Evolutionary conservation across 2,329 filamentous ascomycete species (phyloP), one percentile per base, ranked within the genome.

Genomic region (Fusarium bactridioides): DNA sequence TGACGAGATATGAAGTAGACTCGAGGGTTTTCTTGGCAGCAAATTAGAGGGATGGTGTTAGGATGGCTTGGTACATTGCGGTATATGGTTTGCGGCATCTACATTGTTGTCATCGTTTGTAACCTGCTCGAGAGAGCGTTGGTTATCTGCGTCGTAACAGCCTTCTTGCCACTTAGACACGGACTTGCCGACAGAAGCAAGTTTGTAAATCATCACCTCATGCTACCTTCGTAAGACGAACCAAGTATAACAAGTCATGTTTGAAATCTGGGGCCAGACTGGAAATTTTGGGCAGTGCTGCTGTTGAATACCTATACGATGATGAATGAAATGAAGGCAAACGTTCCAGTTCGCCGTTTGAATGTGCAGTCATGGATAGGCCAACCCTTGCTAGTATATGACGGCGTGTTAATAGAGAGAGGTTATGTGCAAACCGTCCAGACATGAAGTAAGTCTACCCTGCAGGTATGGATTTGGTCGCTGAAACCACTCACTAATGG

Each of bases 1-100:
- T 64, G 56, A 76, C 61, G 76, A 77, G 67, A 61, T 74, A 69
- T 51, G 74, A 69, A 67, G 66, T 77, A 78, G 76, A 69, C 51
- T 70, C 61, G 56, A 65, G 62, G 61, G 48, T 69, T 74, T 66
- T 66, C 37, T 69, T 62, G 48, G 48, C 54, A 59, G 64, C 43
- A 68, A 69, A 71, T 61, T 74, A 71, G 59, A 69, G 38, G 70
- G 61, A 54, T 55, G 60, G 72, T 72, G 63, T 67, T 74, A 56
- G 67, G 57, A 69, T 61, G 59, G 44, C 61, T 64, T 50, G 63
- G 45, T 64, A 61, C 50, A 72, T 71, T 65, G 62, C 38, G 50
- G 53, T 57, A 68, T 59, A 64, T 69, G 66, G 65, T 65, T 69
- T 59, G 57, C 57, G 64, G 51, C 64, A 74, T 68, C 60, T 65